Base-by-base conservation (phyloP, 257 asterid genomes). In the Misopates orontium region DNA sequence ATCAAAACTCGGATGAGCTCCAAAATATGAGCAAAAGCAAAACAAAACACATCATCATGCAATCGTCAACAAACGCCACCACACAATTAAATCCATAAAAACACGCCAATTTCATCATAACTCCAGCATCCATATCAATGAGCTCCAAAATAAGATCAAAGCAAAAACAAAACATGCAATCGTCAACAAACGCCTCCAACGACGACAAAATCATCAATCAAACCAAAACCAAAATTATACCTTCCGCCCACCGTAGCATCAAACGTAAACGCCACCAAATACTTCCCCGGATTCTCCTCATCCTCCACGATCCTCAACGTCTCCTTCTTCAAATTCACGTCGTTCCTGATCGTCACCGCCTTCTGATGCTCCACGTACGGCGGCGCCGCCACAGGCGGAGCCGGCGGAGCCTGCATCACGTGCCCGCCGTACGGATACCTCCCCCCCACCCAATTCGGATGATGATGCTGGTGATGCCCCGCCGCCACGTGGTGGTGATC, bases 291-390 rank as follows among this genome's bases (percentile, higher is more conserved):
- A 70, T 90, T 81, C 7, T 62, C 93, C 78, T 86, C 96, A 67
- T 90, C 99, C 8, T 98, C 88, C 66, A 82, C 98, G 67, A 94
- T 85, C 51, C 88, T 75, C 67, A 90, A 41, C 73, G 96, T 88
- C 76, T 90, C 99, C 84, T 94, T 94, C 85, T 90, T 94, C 74
- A 94, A 61, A 80, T 94, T 94, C 56, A 94, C 96, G 69, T 90
- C 99, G 53, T 94, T 94, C 60, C 96, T 72, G 58, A 94, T 94
- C 52, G 98, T 94, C 22, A 94, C 96, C 65, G 99, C 99, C 78
- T 94, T 94, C 83, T 94, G 99, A 58, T 94, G 97, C 84, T 94
- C 99, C 70, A 94, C 96, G 56, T 79, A 90, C 4, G 92, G 83
- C 48, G 76, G 82, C 16, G 90, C n/a, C n/a, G n/a, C n/a, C n/a